Percentiles rank a stretch among this genome's conserved stretches.
Evolutionary conservation across 1,139 yeast species (phyloP).

Genomic region (Suhomyces wounanorum): DNA sequence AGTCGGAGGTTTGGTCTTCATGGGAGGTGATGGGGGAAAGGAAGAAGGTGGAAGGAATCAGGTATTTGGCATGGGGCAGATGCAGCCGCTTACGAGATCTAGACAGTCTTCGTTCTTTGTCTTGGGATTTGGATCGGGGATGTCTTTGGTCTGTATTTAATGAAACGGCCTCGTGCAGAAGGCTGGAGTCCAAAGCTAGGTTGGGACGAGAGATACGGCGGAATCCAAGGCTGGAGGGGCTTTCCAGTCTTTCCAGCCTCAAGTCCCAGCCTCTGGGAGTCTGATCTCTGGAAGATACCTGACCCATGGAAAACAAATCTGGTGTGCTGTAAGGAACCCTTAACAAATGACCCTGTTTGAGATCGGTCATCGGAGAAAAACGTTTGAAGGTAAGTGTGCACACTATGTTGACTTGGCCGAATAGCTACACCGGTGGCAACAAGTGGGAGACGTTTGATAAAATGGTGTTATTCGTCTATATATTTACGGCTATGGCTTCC

Average conservation of each 20-base stretch:
- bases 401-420: neutral
- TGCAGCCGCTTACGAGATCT: slow-evolving; percentile 8
- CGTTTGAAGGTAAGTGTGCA: neutral
- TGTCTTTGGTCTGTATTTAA: slow-evolving; percentile 8
- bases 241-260: slow-evolving; percentile 3
- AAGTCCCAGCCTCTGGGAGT: slow-evolving; percentile 11
- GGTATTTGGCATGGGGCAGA: slow-evolving; percentile 10
- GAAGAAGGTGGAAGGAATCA: slow-evolving; percentile 26
- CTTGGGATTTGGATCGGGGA: slow-evolving; percentile 9
- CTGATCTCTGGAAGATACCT: slow-evolving; percentile 6
- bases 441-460: neutral
- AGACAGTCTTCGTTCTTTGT: slow-evolving; percentile 8
- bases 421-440: neutral
- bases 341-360: slow-evolving; percentile 1
- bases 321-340: slow-evolving; percentile 10
- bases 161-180: neutral
- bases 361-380: slow-evolving; percentile 9
- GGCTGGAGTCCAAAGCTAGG: neutral
- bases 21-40: slow-evolving; percentile 41
- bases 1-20: slow-evolving; percentile 22
- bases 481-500: neutral
- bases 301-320: slow-evolving; percentile 13
- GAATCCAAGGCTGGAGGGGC: slow-evolving; percentile 1
- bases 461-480: neutral
- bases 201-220: slow-evolving; percentile 1